Percentiles rank a stretch among this genome's conserved stretches.
These are phyloP conservation scores for Fusarium sp. DNA, from an alignment of 2,329 filamentous ascomycete species.

Conservation along the genomic window DNA sequence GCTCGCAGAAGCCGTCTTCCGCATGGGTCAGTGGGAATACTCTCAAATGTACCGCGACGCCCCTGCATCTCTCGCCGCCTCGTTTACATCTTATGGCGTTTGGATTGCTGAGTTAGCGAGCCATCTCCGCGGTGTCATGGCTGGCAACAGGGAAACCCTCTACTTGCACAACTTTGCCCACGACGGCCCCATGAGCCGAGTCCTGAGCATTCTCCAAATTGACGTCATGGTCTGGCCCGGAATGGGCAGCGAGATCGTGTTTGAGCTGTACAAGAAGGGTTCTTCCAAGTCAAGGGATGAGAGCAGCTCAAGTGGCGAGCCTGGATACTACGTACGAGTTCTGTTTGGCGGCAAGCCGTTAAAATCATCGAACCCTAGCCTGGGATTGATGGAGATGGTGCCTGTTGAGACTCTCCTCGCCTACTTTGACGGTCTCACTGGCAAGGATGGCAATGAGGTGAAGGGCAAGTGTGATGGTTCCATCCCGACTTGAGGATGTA, in stretches of 20 bases:
- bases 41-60: slow-evolving; percentile 80
- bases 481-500: not conserved
- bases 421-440: slow-evolving; percentile 80
- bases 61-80: slow-evolving; percentile 70
- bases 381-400: slow-evolving; percentile 80
- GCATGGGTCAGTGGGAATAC: slow-evolving; percentile 85
- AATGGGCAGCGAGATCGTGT: slow-evolving; percentile 82
- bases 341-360: slow-evolving; percentile 78
- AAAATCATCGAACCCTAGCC: slow-evolving; percentile 73
- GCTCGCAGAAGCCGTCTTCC: slow-evolving; percentile 77
- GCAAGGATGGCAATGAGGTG: slow-evolving; percentile 60
- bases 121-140: slow-evolving; percentile 69
- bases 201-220: slow-evolving; percentile 75
- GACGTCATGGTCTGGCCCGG: slow-evolving; percentile 86
- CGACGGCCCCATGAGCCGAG: slow-evolving; percentile 76
- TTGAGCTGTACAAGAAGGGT: slow-evolving; percentile 73
- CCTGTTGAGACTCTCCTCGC: slow-evolving; percentile 72
- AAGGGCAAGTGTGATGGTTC: slow-evolving; percentile 47
- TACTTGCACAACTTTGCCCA: slow-evolving; percentile 86
- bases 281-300: not conserved
- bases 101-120: slow-evolving; percentile 79
- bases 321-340: slow-evolving; percentile 70
- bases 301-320: slow-evolving; percentile 14
- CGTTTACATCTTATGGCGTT: slow-evolving; percentile 74
- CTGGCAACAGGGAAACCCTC: slow-evolving; percentile 53